Base-by-base conservation (phyloP, 768 basidiomycete species). In the Stropharia rugosoannulata region DNA sequence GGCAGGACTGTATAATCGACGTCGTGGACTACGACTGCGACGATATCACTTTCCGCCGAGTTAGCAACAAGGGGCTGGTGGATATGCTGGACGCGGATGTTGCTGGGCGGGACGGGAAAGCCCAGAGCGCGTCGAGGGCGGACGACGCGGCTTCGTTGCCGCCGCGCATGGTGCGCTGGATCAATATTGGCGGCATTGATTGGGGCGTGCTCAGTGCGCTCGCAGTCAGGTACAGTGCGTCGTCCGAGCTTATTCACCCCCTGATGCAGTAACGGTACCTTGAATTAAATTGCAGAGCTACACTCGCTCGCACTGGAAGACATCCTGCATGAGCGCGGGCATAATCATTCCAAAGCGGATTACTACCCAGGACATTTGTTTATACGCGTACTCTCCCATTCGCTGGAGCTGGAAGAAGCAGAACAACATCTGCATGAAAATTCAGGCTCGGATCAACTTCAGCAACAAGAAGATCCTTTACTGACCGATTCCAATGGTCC, bases 271-370 rank as follows among this genome's bases (percentile, higher is more conserved):
- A 16, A 45, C n/a, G 2, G 38, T 16, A 45, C 16, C 48, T 52
- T 19, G 46, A 37, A 39, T 52, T 22, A 65, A 27, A 22, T 25
- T 11, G 19, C 50, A 86, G 84, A 85, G 58, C 68, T 89, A 22
- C 86, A 87, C 64, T 82, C 84, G 0, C 79, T 88, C 8, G 80
- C 84, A 0, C 68, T 89, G 27, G 85, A 89, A 65, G 87, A 88
- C 59, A 73, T 87, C 29, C 72, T 88, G 4, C 80, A 83, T 56
- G 75, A 77, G 50, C 79, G 78, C 16, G 75, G 76, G 4, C 76
- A 84, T 40, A 76, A 76, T 36, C 70, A 77, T 27, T 77, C 75
- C 29, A 80, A 80, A 57, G 76, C 72, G 25, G 76, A 79, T 49
- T 79, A 78, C 46, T 80, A 76, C 54, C 66, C 70, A 6, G 76